Evolutionary conservation across 768 basidiomycete species (phyloP).

Genomic region (Calocybe indica): DNA sequence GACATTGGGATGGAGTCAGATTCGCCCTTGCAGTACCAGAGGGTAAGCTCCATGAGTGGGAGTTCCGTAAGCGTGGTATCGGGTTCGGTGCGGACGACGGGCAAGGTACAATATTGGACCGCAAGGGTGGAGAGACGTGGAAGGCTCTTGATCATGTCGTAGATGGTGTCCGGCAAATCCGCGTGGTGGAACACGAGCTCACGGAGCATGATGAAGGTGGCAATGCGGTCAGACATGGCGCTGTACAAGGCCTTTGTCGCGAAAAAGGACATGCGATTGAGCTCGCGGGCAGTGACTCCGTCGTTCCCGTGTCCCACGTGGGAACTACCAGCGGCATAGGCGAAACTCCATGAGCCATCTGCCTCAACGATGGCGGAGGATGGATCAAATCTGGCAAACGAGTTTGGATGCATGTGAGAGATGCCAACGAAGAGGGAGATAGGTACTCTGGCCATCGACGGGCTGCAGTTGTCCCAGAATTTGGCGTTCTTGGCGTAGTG

Average conservation of each 20-base stretch:
- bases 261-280: slow-evolving; percentile 7
- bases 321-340: not conserved
- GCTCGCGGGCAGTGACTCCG: not conserved
- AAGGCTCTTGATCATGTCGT: slow-evolving; percentile 27
- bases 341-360: slow-evolving; percentile 10
- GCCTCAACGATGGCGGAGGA: slow-evolving; percentile 9
- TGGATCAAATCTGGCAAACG: slow-evolving; percentile 8
- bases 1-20: slow-evolving; percentile 4
- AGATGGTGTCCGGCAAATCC: slow-evolving; percentile 29
- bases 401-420: slow-evolving; percentile 4
- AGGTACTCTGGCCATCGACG: slow-evolving; percentile 7
- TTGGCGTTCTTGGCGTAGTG: slow-evolving; percentile 6
- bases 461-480: slow-evolving; percentile 7
- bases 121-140: slow-evolving; percentile 30
- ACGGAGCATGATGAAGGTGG: slow-evolving; percentile 26
- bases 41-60: slow-evolving; percentile 36
- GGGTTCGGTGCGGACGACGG: slow-evolving; percentile 9
- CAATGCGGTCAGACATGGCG: slow-evolving; percentile 7
- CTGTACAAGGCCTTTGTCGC: slow-evolving; percentile 8
- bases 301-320: not conserved
- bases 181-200: slow-evolving; percentile 31
- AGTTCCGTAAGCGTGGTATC: slow-evolving; percentile 21
- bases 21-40: slow-evolving; percentile 29
- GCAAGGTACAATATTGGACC: slow-evolving; percentile 34
- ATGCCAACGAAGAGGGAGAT: slow-evolving; percentile 9